Percentiles rank a stretch among this genome's conserved stretches.
phyloP scores from a whole-genome alignment of 805 yeast species.

The Saturnispora besseyi region DNA sequence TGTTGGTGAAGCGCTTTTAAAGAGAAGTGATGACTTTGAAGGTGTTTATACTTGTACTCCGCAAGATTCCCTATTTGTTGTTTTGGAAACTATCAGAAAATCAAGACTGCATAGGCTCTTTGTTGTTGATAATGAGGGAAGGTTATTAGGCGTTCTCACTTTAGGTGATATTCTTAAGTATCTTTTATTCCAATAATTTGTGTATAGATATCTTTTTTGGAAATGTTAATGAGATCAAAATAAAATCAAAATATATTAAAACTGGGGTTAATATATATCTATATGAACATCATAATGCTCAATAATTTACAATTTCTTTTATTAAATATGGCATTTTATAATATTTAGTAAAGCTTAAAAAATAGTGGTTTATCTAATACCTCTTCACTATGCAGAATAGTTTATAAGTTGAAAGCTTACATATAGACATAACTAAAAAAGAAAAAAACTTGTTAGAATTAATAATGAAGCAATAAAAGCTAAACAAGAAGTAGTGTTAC shows the following conservation, averaged over 20 bases:
- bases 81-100: constrained; percentile 87
- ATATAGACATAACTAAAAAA: too few relatives aligned
- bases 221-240: background rate
- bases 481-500: too few relatives aligned
- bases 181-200: constrained; percentile 33
- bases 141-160: constrained; percentile 74
- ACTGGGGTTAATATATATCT: background rate
- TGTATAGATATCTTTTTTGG: background rate
- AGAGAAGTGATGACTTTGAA: constrained; percentile 92
- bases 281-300: background rate
- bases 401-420: too few relatives aligned
- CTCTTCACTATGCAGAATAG: too few relatives aligned
- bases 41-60: constrained; percentile 95
- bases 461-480: too few relatives aligned
- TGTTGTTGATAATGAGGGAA: constrained; percentile 80
- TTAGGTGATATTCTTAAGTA: constrained; percentile 85
- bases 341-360: too few relatives aligned
- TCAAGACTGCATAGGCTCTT: constrained; percentile 86
- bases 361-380: too few relatives aligned
- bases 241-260: background rate
- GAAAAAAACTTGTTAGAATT: too few relatives aligned
- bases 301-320: background rate
- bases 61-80: constrained; percentile 76
- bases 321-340: too few relatives aligned
- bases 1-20: constrained; percentile 92